Conservation (phyloP, 345 rosid genomes). For the Arabidopsis suecica region DNA sequence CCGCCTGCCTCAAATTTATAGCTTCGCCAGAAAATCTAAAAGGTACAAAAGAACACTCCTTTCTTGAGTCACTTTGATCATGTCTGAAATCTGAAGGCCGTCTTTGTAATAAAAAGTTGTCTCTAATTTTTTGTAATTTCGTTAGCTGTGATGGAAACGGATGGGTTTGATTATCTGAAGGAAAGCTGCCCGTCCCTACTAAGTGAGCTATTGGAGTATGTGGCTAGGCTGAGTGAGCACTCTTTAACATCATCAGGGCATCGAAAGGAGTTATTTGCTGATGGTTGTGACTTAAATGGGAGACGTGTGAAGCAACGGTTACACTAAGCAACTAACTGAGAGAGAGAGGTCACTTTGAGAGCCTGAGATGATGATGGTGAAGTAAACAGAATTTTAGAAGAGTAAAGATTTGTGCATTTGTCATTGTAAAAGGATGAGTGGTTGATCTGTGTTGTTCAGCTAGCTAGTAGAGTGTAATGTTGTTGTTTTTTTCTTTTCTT, state of each 20-base stretch:
- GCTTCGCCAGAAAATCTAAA: slow-evolving; percentile 64
- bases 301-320: slow-evolving; percentile 80
- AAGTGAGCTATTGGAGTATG: slow-evolving; percentile 61
- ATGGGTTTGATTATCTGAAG: slow-evolving; percentile 69
- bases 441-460: slow-evolving; percentile 39
- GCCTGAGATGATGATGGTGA: slow-evolving; percentile 16
- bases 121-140: slow-evolving; percentile 8
- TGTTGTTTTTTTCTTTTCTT: not conserved
- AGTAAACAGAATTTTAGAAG: slow-evolving; percentile 37
- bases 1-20: slow-evolving; percentile 72
- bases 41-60: slow-evolving; percentile 46
- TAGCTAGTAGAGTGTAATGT: slow-evolving; percentile 31
- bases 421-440: slow-evolving; percentile 43
- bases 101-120: slow-evolving; percentile 2
- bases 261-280: slow-evolving; percentile 51
- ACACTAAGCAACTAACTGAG: slow-evolving; percentile 47
- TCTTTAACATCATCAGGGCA: slow-evolving; percentile 53
- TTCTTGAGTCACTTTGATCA: slow-evolving; percentile 4
- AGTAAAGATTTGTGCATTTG: slow-evolving; percentile 43
- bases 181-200: slow-evolving; percentile 66
- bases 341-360: slow-evolving; percentile 6
- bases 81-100: slow-evolving; percentile 6
- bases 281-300: slow-evolving; percentile 63
- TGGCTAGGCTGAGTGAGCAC: slow-evolving; percentile 66
- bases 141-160: slow-evolving; percentile 82